Evolutionary conservation across 768 basidiomycete genomes (phyloP), one percentile per base, ranked within the genome.

Genomic region (Collybia sordida): DNA sequence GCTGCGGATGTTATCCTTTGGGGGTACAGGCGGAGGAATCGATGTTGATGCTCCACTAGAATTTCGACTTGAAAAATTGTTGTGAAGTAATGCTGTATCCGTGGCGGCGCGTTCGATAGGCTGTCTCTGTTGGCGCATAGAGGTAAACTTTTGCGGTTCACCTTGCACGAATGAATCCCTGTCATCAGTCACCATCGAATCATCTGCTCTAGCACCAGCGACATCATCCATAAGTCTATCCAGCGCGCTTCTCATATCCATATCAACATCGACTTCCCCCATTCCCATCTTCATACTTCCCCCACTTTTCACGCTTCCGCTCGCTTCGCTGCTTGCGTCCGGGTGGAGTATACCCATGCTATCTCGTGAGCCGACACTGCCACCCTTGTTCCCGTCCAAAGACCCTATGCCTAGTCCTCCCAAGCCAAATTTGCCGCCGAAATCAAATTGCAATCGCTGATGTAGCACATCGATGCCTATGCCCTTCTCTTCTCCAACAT

Each of bases 211-310:
- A 37, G 69, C 53, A 27, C 75, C 74, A 38, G 77, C 79, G 17
- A 86, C 85, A 48, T 86, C 82, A 53, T 86, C 83, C 81, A 89
- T 85, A 24, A 89, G 71, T 38, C 84, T 70, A 60, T 89, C 86
- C 24, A 89, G 72, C 5, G 86, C 87, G 52, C 83, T 85, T 52
- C 81, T 80, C 79, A 87, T 86, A 41, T 87, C 86, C 72, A 80
- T 78, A 54, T 80, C 77, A 22, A 85, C 81, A 56, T 82, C 78
- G 22, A 82, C 73, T 39, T 77, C 73, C 6, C 75, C 74, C 61
- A 78, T 63, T 12, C 73, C 77, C 59, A 69, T 73, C 57, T 55
- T 70, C 60, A 57, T 62, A 45, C 64, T 66, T 34, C 50, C 52
- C 38, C 60, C 57, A 45, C 60, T 66, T 25, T 62, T 61, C 18